Evolutionary conservation across 768 basidiomycete genomes (phyloP), one percentile per base, ranked within the genome.

Genomic region (Vishniacozyma victoriae): DNA sequence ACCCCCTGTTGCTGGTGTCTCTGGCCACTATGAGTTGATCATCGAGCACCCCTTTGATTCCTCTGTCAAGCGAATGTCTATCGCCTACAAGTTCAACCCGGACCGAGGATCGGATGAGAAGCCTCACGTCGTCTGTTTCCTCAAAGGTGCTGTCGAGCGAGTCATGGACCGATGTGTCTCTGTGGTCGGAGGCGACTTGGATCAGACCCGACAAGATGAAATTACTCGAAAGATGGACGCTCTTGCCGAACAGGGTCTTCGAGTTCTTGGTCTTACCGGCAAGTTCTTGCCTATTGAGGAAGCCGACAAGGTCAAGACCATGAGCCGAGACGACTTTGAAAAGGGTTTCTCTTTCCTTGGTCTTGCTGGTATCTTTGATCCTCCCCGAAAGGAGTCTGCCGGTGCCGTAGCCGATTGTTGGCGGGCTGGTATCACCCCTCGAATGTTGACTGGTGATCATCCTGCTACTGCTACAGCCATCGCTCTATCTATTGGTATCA

Each of bases 391-490:
- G 1, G 78, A 81, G 54, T 77, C 76, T 3, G 66, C 75, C 5
- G 77, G 75, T 2, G 78, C 80, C 26, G 79, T 82, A 7, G 70
- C 75, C 35, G 75, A 76, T 29, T 78, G 76, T 66, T 75, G 76
- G 47, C 69, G 74, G 42, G 80, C 80, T 39, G 79, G 79, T 15
- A 78, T 80, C 43, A 75, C 76, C 18, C 78, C 73, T 11, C 53
- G 55, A 51, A 79, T 78, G 79, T 58, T 79, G 22, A 80, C 79
- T 16, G 79, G 78, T 46, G 79, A 80, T 53, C 77, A 79, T 55
- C 69, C 77, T 23, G 76, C 77, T 11, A 81, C 79, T 15, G 79
- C 79, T 13, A 72, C 73, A 25, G 77, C 79, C 12, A 80, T 81
- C 48, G 78, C 78, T 3, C 69, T 75, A 39, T 64, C 72, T 9